A percentile compares a stretch with the other conserved stretches of the same genome.
phyloP scores from a whole-genome alignment of 2,329 filamentous ascomycete species.

The Stenocarpella maydis region DNA sequence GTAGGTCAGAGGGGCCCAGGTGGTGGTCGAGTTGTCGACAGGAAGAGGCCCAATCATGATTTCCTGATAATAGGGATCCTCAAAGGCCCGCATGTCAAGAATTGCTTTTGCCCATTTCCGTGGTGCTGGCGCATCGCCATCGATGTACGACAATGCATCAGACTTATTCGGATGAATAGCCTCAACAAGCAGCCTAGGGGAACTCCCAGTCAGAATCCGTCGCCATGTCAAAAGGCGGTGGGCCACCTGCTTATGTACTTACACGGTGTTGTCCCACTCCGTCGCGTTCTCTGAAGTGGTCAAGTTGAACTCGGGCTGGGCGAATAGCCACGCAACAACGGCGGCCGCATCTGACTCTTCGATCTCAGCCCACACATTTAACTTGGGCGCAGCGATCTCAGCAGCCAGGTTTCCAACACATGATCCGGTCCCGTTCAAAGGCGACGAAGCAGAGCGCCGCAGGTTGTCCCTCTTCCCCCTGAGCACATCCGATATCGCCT shows the following conservation, averaged over 20 bases:
- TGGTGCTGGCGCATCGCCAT: constrained; percentile 47
- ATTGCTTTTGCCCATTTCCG: constrained; percentile 53
- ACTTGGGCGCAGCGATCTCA: constrained; percentile 47
- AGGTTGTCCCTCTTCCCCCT: constrained; percentile 36
- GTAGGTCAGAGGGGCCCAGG: constrained; percentile 51
- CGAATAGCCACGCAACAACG: constrained; percentile 51
- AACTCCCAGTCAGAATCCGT: not conserved
- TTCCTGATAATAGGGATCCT: constrained; percentile 50
- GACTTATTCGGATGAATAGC: constrained; percentile 58
- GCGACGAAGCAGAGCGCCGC: not conserved
- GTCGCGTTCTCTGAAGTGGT: constrained; percentile 45
- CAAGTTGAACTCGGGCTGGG: constrained; percentile 50
- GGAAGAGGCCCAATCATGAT: constrained; percentile 60
- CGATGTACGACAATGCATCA: constrained; percentile 54
- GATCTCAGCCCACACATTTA: constrained; percentile 52
- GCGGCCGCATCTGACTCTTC: constrained; percentile 48
- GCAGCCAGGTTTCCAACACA: constrained; percentile 37
- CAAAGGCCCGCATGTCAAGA: constrained; percentile 50
- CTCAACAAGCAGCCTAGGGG: constrained; percentile 45
- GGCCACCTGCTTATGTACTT: constrained; percentile 21
- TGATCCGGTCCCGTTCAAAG: constrained; percentile 24
- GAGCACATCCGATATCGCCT: constrained; percentile 40
- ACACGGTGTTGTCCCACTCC: constrained; percentile 49
- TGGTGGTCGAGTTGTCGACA: constrained; percentile 47
- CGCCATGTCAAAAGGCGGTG: too few relatives aligned